Evolutionary conservation across 768 basidiomycete genomes (phyloP).

Genomic region (Suillus plorans): DNA sequence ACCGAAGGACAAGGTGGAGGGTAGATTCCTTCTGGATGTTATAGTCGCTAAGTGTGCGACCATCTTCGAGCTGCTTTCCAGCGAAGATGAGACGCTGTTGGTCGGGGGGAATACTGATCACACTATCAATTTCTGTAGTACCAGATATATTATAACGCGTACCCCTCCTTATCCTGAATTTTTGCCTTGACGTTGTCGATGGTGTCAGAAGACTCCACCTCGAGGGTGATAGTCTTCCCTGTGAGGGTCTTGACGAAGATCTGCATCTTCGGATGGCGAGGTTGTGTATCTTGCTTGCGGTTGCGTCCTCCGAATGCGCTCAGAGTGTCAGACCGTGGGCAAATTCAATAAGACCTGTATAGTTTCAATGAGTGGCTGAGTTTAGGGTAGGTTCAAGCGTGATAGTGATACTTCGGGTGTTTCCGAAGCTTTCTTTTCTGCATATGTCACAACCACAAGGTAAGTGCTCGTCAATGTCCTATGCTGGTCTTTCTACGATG

Average conservation of each 20-base stretch:
- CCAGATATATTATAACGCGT: slow-evolving; percentile 41
- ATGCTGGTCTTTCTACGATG: slow-evolving; percentile 21
- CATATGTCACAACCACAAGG: not conserved
- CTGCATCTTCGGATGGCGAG: slow-evolving; percentile 43
- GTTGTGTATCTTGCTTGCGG: slow-evolving; percentile 3
- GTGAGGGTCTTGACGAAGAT: slow-evolving; percentile 91
- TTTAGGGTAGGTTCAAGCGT: slow-evolving; percentile 24
- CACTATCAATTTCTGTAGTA: slow-evolving; percentile 37
- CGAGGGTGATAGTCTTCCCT: slow-evolving; percentile 97
- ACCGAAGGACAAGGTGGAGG: slow-evolving; percentile 96
- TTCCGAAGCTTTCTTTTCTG: not conserved
- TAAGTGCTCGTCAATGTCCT: slow-evolving; percentile 2
- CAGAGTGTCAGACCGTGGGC: slow-evolving; percentile 18
- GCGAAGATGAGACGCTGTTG: slow-evolving; percentile 96
- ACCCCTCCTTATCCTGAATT: slow-evolving; percentile 81
- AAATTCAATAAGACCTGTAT: slow-evolving; percentile 26
- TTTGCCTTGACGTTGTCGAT: slow-evolving; percentile 93
- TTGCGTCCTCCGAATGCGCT: slow-evolving; percentile 8
- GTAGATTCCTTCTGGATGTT: slow-evolving; percentile 99
- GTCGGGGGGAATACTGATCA: slow-evolving; percentile 81
- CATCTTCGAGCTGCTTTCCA: slow-evolving; percentile 98
- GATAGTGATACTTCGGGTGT: slow-evolving; percentile 5
- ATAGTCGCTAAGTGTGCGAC: slow-evolving; percentile 94
- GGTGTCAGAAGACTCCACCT: slow-evolving; percentile 96
- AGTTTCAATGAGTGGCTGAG: slow-evolving; percentile 29